phyloP scores from a whole-genome alignment of 306 rosid species.

The Gillenia trifoliata region DNA sequence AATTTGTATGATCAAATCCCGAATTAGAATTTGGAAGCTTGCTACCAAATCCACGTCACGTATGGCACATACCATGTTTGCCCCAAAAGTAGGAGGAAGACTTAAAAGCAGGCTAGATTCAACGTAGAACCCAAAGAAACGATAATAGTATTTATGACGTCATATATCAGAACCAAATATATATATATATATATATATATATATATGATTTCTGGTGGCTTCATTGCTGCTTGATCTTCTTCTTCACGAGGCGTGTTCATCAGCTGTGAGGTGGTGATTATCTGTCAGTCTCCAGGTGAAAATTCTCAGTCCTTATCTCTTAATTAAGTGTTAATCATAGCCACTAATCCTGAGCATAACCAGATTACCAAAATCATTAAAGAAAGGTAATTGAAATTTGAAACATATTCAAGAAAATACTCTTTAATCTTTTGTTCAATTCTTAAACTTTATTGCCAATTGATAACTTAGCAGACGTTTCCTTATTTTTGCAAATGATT shows the following conservation, averaged over 20 bases:
- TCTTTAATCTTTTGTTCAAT: neutral
- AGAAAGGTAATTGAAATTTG: neutral
- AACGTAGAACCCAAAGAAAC: neutral
- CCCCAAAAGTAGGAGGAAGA: neutral
- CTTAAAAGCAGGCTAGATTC: neutral
- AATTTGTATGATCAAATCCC: neutral
- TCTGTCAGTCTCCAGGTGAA: conserved; percentile 21
- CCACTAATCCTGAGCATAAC: neutral
- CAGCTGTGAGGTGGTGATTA: neutral
- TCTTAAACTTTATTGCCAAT: too few species aligned
- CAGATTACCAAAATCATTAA: neutral
- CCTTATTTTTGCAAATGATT: neutral
- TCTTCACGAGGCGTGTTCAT: neutral
- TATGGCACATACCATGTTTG: too few species aligned
- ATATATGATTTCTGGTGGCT: neutral
- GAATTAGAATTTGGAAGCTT: neutral
- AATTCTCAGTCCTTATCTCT: conserved; percentile 3
- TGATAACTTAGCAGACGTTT: neutral
- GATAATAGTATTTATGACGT: neutral
- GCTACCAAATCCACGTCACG: neutral
- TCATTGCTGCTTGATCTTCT: neutral
- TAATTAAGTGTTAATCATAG: neutral
- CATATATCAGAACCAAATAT: neutral
- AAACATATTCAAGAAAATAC: neutral
- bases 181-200: neutral